Evolutionary conservation across 2,329 filamentous ascomycete genomes (phyloP).

Genomic region (Claviceps digitariae): DNA sequence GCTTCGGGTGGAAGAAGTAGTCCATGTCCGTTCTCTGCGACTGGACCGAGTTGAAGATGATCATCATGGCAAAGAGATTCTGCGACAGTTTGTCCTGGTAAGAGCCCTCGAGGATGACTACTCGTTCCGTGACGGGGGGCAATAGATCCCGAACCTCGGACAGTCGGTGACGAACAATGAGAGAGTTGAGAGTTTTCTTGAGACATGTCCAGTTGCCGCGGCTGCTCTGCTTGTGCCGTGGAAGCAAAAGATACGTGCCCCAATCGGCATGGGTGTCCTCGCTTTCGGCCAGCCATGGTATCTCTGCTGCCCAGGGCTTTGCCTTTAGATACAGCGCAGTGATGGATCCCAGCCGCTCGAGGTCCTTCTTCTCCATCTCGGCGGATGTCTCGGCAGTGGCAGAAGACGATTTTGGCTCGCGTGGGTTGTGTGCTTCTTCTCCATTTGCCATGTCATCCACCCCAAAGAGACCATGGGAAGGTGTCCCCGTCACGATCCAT

Average conservation of each 20-base stretch:
- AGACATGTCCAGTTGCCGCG: conserved; percentile 50
- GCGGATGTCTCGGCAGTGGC: no score
- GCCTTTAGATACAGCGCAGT: conserved; percentile 60
- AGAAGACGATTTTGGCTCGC: no score
- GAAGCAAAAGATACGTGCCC: conserved; percentile 56
- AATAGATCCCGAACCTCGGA: conserved; percentile 57
- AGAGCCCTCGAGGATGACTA: conserved; percentile 64
- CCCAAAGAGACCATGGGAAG: conserved; percentile 70
- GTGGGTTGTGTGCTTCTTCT: no score
- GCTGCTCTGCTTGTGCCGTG: conserved; percentile 34
- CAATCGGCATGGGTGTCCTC: conserved; percentile 52
- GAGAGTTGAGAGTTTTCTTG: conserved; percentile 54
- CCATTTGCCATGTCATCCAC: conserved; percentile 22
- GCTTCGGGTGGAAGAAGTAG: no score
- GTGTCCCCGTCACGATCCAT: conserved; percentile 87
- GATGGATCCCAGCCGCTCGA: conserved; percentile 53
- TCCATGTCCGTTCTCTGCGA: conserved; percentile 41
- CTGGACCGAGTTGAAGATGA: conserved; percentile 77
- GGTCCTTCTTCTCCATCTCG: conserved; percentile 44
- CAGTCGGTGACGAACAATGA: conserved; percentile 69
- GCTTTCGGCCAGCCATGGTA: conserved; percentile 20
- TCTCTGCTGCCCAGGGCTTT: conserved; percentile 62
- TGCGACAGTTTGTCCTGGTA: conserved; percentile 73
- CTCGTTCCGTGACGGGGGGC: conserved; percentile 57
- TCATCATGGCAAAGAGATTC: conserved; percentile 73